Conservation (phyloP, 106 monocot genomes). For the Alisma plantagoaquatica region DNA sequence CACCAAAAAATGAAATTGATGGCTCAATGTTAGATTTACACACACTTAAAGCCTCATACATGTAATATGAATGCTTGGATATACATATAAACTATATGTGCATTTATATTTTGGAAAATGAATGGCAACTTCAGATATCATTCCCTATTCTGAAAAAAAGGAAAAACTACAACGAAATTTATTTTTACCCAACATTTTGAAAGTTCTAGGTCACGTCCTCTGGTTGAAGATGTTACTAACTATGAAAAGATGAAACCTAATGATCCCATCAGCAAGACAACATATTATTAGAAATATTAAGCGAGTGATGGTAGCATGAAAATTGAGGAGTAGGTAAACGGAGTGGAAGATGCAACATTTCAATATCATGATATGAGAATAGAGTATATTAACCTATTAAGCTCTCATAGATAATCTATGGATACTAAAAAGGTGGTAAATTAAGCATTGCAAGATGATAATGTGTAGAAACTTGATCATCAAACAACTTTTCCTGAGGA, state of each 20-base stretch:
- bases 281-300: constrained; percentile 1
- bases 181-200: neutral
- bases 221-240: constrained; percentile 2
- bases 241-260: neutral
- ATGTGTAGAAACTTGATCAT: neutral
- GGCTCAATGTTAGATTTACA: too few relatives aligned
- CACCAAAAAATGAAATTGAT: too few relatives aligned
- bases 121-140: neutral
- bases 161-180: constrained; percentile 1
- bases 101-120: too few relatives aligned
- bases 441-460: neutral
- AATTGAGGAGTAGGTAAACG: constrained; percentile 2
- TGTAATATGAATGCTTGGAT: too few relatives aligned
- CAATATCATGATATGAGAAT: constrained; percentile 1
- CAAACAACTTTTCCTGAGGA: constrained; percentile 1
- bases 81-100: too few relatives aligned
- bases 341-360: neutral
- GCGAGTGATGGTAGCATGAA: neutral
- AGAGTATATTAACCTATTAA: neutral
- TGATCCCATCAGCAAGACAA: too few relatives aligned
- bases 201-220: neutral
- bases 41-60: too few relatives aligned
- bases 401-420: constrained; percentile 1
- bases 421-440: neutral
- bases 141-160: constrained; percentile 3